Conservation (phyloP, 2,329 filamentous ascomycete genomes). For the Apiospora kogelbergensis region DNA sequence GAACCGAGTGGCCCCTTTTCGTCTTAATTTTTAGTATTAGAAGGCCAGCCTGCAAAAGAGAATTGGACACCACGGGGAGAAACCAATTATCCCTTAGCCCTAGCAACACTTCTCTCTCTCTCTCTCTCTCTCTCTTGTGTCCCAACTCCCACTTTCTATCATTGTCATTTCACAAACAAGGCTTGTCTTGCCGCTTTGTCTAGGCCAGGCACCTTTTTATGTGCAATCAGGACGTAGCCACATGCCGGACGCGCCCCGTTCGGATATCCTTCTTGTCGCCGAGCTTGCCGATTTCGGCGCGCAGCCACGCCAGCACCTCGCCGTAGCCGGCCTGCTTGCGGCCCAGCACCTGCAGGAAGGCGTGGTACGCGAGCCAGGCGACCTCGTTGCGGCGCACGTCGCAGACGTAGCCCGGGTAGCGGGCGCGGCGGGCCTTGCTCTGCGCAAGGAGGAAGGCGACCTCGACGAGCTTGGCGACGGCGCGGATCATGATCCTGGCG, state of each 20-base stretch:
- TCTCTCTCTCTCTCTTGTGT: too few relatives aligned
- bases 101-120: too few relatives aligned
- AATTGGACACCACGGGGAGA: too few relatives aligned
- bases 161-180: background rate
- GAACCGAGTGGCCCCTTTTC: too few relatives aligned
- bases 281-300: conserved; percentile 42
- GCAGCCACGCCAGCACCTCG: conserved; percentile 68
- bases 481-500: conserved; percentile 60
- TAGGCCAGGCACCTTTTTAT: background rate
- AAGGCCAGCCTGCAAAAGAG: too few relatives aligned
- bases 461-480: conserved; percentile 64
- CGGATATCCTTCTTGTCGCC: conserved; percentile 33
- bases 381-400: conserved; percentile 60
- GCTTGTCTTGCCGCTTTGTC: background rate
- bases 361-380: conserved; percentile 63
- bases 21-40: too few relatives aligned
- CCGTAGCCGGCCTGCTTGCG: conserved; percentile 71
- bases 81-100: too few relatives aligned
- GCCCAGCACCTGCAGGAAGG: conserved; percentile 67
- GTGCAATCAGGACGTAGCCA: background rate
- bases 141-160: too few relatives aligned
- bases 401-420: conserved; percentile 56
- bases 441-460: conserved; percentile 65
- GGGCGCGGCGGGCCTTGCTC: conserved; percentile 45
- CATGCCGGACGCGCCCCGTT: conserved; percentile 23